Percentiles rank a stretch among this genome's conserved stretches.
Conservation (phyloP, 2,329 filamentous ascomycete species). For the Seiridium cupressi region DNA sequence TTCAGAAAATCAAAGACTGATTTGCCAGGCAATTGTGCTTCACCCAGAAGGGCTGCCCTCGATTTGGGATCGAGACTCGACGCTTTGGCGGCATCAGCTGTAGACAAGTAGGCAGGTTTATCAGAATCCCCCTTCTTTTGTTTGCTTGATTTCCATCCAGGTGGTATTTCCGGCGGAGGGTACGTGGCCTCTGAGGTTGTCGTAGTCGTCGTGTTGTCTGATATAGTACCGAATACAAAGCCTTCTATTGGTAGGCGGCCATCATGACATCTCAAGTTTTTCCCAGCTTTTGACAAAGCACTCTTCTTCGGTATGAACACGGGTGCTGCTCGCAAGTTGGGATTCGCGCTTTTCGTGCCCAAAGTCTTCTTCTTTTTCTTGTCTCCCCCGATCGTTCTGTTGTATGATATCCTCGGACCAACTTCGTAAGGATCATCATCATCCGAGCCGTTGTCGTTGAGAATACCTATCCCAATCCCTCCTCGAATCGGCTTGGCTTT, state of each 20-base stretch:
- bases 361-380: conserved; percentile 63
- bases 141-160: conserved; percentile 70
- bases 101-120: conserved; percentile 54
- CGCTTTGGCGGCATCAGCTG: conserved; percentile 73
- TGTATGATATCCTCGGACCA: conserved; percentile 87
- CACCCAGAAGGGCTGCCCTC: conserved; percentile 78
- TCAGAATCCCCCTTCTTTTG: conserved; percentile 27
- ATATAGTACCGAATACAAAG: conserved; percentile 66
- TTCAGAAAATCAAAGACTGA: conserved; percentile 95
- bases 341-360: conserved; percentile 55
- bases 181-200: conserved; percentile 46
- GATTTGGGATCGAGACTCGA: conserved; percentile 74
- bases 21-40: conserved; percentile 79
- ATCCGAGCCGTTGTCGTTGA: conserved; percentile 93
- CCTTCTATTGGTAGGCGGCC: conserved; percentile 73
- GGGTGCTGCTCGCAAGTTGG: conserved; percentile 63
- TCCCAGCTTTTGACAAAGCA: conserved; percentile 31
- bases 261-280: conserved; percentile 72
- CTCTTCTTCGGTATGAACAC: conserved; percentile 72
- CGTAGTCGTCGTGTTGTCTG: conserved; percentile 44
- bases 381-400: conserved; percentile 74
- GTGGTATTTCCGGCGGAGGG: conserved; percentile 65
- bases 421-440: conserved; percentile 94
- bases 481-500: conserved; percentile 54
- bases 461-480: conserved; percentile 81